Conservation (phyloP, 495 filamentous ascomycete genomes). For the Penicillium dipodomyicola region DNA sequence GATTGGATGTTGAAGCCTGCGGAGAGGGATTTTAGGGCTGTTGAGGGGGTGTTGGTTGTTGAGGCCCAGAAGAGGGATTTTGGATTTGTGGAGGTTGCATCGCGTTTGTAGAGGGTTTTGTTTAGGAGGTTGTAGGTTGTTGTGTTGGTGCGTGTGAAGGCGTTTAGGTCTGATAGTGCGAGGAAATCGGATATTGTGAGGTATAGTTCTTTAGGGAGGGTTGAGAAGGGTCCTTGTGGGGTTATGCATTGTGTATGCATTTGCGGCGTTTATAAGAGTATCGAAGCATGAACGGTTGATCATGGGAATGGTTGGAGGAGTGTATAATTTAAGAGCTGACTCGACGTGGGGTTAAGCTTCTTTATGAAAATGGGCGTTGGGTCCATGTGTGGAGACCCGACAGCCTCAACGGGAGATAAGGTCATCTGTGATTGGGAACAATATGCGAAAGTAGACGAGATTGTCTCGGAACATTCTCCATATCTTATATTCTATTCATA, state of each 20-base stretch:
- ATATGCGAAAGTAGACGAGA: not conserved
- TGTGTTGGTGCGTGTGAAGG: conserved; percentile 15
- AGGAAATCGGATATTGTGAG: conserved; percentile 18
- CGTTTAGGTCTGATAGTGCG: conserved; percentile 14
- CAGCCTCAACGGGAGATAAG: not conserved
- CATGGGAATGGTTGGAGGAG: not conserved
- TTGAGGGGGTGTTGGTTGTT: conserved; percentile 12
- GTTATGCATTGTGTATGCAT: conserved; percentile 10
- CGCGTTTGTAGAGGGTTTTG: conserved; percentile 17
- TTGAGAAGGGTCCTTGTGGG: not conserved
- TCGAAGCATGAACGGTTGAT: not conserved
- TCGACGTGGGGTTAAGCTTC: not conserved
- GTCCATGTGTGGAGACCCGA: not conserved
- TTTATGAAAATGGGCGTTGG: not conserved
- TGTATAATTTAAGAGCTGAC: not conserved
- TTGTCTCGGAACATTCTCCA: not conserved
- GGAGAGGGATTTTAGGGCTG: conserved; percentile 13
- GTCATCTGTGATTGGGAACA: not conserved
- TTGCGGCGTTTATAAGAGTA: not conserved
- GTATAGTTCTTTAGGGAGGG: conserved; percentile 20
- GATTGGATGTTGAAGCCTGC: conserved; percentile 19
- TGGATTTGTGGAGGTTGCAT: conserved; percentile 2
- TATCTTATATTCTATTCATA: not conserved
- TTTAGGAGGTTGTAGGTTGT: conserved; percentile 18
- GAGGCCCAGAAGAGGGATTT: conserved; percentile 21